These are phyloP conservation scores for Cornus controversa DNA, from an alignment of 148 eudicot genomes.

Conservation along the genomic window DNA sequence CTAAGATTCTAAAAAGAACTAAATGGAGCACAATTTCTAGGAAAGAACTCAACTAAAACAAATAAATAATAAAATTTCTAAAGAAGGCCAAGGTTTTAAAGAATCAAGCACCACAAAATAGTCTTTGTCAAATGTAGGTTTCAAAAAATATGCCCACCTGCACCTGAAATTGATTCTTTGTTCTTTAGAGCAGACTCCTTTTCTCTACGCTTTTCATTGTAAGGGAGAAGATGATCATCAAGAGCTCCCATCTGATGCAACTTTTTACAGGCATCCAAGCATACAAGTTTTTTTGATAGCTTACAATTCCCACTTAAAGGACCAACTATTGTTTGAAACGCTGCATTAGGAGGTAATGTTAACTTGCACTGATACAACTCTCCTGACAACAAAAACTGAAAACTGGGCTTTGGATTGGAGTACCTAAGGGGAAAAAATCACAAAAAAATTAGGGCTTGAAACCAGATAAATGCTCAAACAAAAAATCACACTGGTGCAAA, in stretches of 20 bases:
- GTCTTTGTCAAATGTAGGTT: not conserved
- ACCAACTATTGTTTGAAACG: slow-evolving; percentile 49
- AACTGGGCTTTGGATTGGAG: slow-evolving; percentile 40
- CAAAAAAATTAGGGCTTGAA: not conserved
- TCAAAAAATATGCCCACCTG: slow-evolving; percentile 32
- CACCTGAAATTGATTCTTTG: slow-evolving; percentile 46
- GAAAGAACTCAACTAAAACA: not conserved
- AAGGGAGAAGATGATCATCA: slow-evolving; percentile 54
- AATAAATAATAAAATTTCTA: not conserved
- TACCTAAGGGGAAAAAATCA: slow-evolving; percentile 37
- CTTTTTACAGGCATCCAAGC: slow-evolving; percentile 61
- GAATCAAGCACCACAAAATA: not conserved
- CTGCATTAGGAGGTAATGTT: slow-evolving; percentile 51
- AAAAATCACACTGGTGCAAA: not conserved
- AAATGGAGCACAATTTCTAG: not conserved
- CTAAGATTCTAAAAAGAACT: not conserved
- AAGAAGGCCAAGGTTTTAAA: not conserved
- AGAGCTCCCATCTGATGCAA: slow-evolving; percentile 60
- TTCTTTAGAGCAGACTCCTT: slow-evolving; percentile 27
- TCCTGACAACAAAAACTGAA: slow-evolving; percentile 37
- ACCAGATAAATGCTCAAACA: not conserved
- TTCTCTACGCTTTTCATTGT: slow-evolving; percentile 30
- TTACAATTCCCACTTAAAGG: slow-evolving; percentile 32
- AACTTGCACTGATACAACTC: slow-evolving; percentile 37
- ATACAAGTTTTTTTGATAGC: slow-evolving; percentile 46